Conservation (phyloP, 129 eudicot species). For the Glebionis coronaria region DNA sequence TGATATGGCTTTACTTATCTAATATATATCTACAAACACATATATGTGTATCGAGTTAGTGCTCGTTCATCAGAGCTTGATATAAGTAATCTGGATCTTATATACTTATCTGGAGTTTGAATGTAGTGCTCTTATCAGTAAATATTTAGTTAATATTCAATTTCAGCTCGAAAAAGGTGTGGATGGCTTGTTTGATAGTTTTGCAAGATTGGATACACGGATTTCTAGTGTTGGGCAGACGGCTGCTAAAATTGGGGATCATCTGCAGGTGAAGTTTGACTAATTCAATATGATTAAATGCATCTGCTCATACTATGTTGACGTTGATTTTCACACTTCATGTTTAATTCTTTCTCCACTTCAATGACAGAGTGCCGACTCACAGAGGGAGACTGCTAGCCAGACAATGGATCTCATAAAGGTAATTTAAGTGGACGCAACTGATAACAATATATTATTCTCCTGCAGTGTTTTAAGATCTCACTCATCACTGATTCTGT, state of each 20-base stretch:
- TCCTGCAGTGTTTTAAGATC: conserved; percentile 18
- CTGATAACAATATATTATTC: not conserved
- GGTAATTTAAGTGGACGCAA: conserved; percentile 40
- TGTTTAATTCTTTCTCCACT: conserved; percentile 23
- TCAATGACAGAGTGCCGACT: conserved; percentile 87
- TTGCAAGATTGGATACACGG: conserved; percentile 95
- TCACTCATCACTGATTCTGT: conserved; percentile 8
- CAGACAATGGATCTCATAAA: conserved; percentile 98
- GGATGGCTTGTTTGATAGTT: conserved; percentile 95
- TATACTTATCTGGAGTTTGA: conserved; percentile 11
- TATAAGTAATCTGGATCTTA: conserved; percentile 10
- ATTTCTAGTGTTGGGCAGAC: conserved; percentile 99
- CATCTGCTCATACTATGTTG: conserved; percentile 3
- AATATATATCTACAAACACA: not conserved
- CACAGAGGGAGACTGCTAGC: conserved; percentile 97
- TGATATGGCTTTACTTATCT: conserved; percentile 4
- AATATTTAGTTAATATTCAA: conserved; percentile 9
- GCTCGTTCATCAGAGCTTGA: conserved; percentile 3
- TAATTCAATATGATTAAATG: conserved; percentile 11
- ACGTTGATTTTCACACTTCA: conserved; percentile 8
- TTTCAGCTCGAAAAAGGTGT: conserved; percentile 96
- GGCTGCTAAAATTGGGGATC: conserved; percentile 99
- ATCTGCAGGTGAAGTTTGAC: conserved; percentile 72
- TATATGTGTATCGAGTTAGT: not conserved
- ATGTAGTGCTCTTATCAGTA: conserved; percentile 1